A percentile compares a stretch with the other conserved stretches of the same genome.
Evolutionary conservation across 2,329 filamentous ascomycete genomes (phyloP).

Genomic region (Alternaria tenuissima): DNA sequence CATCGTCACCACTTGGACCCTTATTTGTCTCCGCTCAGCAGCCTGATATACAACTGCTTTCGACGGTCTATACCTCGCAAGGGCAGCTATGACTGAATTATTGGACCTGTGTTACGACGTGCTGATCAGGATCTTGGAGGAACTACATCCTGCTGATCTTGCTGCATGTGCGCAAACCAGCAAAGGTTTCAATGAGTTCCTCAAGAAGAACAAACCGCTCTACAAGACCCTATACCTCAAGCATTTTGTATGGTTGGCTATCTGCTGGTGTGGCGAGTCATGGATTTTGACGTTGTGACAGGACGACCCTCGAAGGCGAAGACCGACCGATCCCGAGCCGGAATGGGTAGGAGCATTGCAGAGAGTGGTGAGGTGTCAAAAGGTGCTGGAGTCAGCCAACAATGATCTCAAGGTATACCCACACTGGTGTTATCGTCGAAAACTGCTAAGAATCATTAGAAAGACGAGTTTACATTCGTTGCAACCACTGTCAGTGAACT

Average conservation of each 20-base stretch:
- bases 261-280: neutral
- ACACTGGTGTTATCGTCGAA: neutral
- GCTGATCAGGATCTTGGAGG: conserved; percentile 45
- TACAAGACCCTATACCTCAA: conserved; percentile 70
- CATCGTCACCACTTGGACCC: conserved; percentile 9
- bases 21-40: neutral
- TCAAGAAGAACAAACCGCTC: conserved; percentile 66
- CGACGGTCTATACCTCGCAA: neutral
- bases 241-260: conserved; percentile 57
- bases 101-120: conserved; percentile 50
- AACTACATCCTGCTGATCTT: conserved; percentile 43
- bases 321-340: conserved; percentile 35
- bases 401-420: conserved; percentile 50
- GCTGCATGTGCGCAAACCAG: conserved; percentile 43
- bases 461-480: conserved; percentile 45
- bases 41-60: neutral
- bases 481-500: conserved; percentile 53
- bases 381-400: conserved; percentile 56
- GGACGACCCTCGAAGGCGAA: conserved; percentile 50
- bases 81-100: conserved; percentile 32
- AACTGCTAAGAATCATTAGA: conserved; percentile 23
- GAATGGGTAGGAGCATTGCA: conserved; percentile 44
- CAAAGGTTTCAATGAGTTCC: conserved; percentile 59
- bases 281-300: conserved; percentile 28
- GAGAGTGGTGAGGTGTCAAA: conserved; percentile 46